Conservation (phyloP, 306 rosid genomes). For the Sphenostylis stenocarpa region DNA sequence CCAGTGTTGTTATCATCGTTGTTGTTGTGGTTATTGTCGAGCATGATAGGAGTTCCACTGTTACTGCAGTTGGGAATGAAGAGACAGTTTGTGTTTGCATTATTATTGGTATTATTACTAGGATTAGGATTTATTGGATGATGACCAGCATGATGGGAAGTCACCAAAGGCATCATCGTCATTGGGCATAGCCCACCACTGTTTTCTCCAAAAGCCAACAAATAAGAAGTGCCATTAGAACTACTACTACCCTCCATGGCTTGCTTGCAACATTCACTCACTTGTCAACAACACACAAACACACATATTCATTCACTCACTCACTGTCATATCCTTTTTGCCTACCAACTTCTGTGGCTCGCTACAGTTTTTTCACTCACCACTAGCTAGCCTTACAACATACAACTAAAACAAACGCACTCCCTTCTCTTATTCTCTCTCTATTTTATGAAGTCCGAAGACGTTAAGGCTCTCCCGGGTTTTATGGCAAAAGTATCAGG, state of each 20-base stretch:
- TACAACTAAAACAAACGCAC: not conserved
- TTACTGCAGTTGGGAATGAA: conserved; percentile 39
- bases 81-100: conserved; percentile 40
- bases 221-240: conserved; percentile 42
- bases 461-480: conserved; percentile 69
- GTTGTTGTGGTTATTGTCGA: conserved; percentile 30
- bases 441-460: not conserved
- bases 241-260: conserved; percentile 54
- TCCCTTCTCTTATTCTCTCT: not conserved
- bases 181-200: conserved; percentile 63
- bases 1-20: conserved; percentile 26
- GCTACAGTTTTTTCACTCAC: conserved; percentile 8
- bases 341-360: not conserved
- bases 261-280: not conserved
- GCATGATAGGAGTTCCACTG: conserved; percentile 38
- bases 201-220: conserved; percentile 72
- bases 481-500: conserved; percentile 73
- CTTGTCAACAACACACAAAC: not conserved
- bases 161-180: conserved; percentile 79
- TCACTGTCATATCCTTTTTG: conserved; percentile 15
- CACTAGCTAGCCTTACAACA: not conserved
- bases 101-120: conserved; percentile 10
- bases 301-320: not conserved
- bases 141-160: conserved; percentile 47
- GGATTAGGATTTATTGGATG: conserved; percentile 38